Base-by-base conservation (phyloP, 1,139 yeast species). In the Scheffersomyces titani region DNA sequence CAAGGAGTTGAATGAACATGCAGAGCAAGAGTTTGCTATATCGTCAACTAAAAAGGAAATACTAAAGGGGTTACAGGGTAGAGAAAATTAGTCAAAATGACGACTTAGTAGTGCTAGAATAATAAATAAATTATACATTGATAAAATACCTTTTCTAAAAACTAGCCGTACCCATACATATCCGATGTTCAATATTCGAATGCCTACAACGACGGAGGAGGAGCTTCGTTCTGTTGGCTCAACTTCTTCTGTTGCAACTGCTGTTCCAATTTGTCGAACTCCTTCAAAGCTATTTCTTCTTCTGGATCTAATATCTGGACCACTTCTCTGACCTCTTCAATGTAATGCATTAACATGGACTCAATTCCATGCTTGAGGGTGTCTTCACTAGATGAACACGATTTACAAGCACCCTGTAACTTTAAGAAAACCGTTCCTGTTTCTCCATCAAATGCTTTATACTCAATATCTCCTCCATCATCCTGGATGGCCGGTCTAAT, bases 381-480 rank as follows among this genome's bases (percentile, higher is more conserved):
- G 56, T 89, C 92, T 55, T 88, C 86, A 66, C 91, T 86, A 47
- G 90, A 80, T 57, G 90, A 88, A 63, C 97, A 90, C 1, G 92
- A 81, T 57, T 92, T 84, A 72, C 97, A 90, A 2, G 96, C 96
- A 48, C 97, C 97, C 63, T 87, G 88, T 54, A 90, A 78, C 70
- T 88, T 88, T 66, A 90, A 80, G 67, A 83, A 87, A 1, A 90
- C 96, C 6, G 85, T 79, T 6, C 96, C 96, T 0, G 82, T 76
- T 57, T 82, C 85, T 57, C 85, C 90, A 59, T 86, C 89, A 67
- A 88, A 88, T 0, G 87, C 90, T 61, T 85, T 81, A 70, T 83
- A 90, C 67, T 84, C 92, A 61, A 87, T 83, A 69, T 89, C 94
- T 19, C 94, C 96, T 55, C 96, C 96, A 66, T 90, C 96, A 65